Evolutionary conservation across 2,329 filamentous ascomycete species (phyloP), one percentile per base, ranked within the genome.

Genomic region (Didymella arachidicola): DNA sequence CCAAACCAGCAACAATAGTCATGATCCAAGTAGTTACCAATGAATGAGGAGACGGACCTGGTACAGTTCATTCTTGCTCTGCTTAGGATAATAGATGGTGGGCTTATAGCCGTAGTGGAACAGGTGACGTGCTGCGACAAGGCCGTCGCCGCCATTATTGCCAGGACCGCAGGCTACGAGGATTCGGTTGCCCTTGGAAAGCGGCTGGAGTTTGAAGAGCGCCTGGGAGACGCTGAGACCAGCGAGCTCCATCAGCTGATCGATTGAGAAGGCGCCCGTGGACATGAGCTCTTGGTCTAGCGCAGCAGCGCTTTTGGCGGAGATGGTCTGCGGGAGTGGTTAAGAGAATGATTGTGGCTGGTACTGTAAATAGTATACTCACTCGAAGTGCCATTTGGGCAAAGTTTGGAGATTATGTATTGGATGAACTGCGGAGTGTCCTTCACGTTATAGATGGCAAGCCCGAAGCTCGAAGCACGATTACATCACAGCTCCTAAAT

Each of bases 201-300:
- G 85, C 0, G 94, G 93, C 64, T 97, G 93, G 3, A 97, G 84
- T 56, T 87, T 87, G 78, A 91, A 96, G 7, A 98, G 92, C 94
- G 57, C 93, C 82, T 98, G 93, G 12, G 94, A 94, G 26, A 98
- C 93, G 1, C 93, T 93, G 0, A 99, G 84, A 0, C 95, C 95
- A 42, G 95, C 95, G 7, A 99, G 81, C 75, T 98, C 95, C 95
- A 99, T 98, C 47, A 99, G 82, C 78, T 99, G 95, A 74, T 98
- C 95, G 54, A 99, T 86, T 11, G 92, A 96, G 79, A 97, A 99
- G 8, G 91, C 93, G 38, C 87, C 86, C 0, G 88, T 87, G 73
- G 87, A 91, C 93, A 99, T 98, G 62, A 99, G 88, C 75, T 99
- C 94, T 77, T 91, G 89, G 75, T 99, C 95, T 18, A 99, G 85